Base-by-base conservation (phyloP, 1,284 basidiomycete genomes). In the Ceratorhiza oryzae-sativae region DNA sequence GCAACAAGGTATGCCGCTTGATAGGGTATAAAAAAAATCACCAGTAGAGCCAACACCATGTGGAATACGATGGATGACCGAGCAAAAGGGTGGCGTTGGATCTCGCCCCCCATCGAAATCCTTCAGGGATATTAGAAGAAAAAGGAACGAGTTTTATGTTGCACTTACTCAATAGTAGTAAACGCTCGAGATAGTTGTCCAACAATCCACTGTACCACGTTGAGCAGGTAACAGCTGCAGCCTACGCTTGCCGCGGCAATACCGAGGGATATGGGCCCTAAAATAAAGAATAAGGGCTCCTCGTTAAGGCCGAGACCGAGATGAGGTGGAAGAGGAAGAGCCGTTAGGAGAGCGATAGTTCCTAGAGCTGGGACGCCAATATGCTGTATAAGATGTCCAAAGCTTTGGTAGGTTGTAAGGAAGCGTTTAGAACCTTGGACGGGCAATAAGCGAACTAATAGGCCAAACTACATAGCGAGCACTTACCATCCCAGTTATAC, bases 1-100 rank as follows among this genome's bases (percentile, higher is more conserved):
- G 90, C 88, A 41, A 92, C 88, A 15, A 97, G 85, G 79, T 92
- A 95, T 1, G 91, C 93, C 36, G 96, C 91, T 80, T 97, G 95
- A 86, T 93, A 94, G 0, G 96, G 95, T 23, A 97, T 84, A 71
- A 68, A 68, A 8, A 93, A 81, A 32, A 94, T 76, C 74, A 90
- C 86, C 49, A 95, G 88, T 13, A 90, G 81, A 12, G 86, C 73
- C 53, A 90, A 83, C n/a, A 95, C 83, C 27, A 60, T 30, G 36
- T 68, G 36, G 34, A 68, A 51, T 13, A 41, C 51, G 9, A 74
- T 23, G 25, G 65, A 67, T 34, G 59, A 55, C 32, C 65, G 65
- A 39, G 65, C 45, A 30, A 68, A 68, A 6, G 51, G 34, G 15
- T 53, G 53, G 18, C 65, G 65, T 27, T 53, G 65, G 23, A 36